A percentile compares a stretch with the other conserved stretches of the same genome.
These are phyloP conservation scores for Aureobasidium vineae DNA, from an alignment of 2,329 filamentous ascomycete genomes.

Conservation along the genomic window DNA sequence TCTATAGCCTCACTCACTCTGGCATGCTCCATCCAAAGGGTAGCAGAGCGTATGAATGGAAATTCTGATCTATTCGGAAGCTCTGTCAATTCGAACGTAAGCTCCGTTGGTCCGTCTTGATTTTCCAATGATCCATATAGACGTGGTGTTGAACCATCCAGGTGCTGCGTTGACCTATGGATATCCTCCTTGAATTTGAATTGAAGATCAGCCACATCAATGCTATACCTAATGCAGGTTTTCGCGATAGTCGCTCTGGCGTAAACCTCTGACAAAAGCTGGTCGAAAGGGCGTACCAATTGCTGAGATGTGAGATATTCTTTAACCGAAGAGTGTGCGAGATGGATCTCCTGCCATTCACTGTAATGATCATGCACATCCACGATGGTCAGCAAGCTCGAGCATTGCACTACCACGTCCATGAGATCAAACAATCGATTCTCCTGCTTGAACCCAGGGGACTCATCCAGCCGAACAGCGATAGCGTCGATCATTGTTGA, in stretches of 20 bases:
- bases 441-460: not conserved
- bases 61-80: no score
- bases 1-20: not conserved
- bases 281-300: not conserved
- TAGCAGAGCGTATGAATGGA: not conserved
- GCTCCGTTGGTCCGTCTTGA: no score
- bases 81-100: no score
- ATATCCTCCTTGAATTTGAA: no score
- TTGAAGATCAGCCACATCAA: not conserved
- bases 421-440: not conserved
- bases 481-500: not conserved
- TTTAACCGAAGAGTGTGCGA: not conserved
- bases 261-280: not conserved
- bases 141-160: not conserved
- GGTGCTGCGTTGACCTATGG: not conserved
- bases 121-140: no score
- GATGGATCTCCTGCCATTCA: not conserved
- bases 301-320: not conserved
- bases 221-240: not conserved
- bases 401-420: not conserved
- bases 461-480: not conserved
- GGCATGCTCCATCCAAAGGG: not conserved
- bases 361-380: no score
- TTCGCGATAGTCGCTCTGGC: not conserved
- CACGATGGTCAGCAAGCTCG: not conserved